phyloP scores from a whole-genome alignment of 2,329 filamentous ascomycete genomes.

The Rutstroemia sp. region DNA sequence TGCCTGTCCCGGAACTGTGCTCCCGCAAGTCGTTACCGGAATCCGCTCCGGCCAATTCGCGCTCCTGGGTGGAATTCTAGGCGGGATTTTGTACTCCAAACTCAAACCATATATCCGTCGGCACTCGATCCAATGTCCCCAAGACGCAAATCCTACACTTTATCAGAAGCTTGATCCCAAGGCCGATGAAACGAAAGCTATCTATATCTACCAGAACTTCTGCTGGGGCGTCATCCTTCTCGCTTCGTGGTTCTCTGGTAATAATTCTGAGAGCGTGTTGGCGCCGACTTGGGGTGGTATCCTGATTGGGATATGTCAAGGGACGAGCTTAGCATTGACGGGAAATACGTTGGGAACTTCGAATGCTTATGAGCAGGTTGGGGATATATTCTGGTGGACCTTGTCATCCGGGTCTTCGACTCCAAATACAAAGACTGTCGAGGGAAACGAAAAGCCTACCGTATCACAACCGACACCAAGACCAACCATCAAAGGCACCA shows the following conservation, averaged over 20 bases:
- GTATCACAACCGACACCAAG: background rate
- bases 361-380: constrained; percentile 52
- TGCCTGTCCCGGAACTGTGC: constrained; percentile 58
- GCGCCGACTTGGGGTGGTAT: constrained; percentile 42
- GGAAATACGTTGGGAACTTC: constrained; percentile 53
- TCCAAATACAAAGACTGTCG: background rate
- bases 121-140: background rate
- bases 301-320: constrained; percentile 50
- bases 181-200: constrained; percentile 2
- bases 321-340: constrained; percentile 46
- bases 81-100: constrained; percentile 42
- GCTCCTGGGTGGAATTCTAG: constrained; percentile 46
- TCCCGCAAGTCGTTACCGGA: constrained; percentile 51
- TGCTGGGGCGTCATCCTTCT: constrained; percentile 13
- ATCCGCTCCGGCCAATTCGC: constrained; percentile 44
- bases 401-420: background rate
- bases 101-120: constrained; percentile 7
- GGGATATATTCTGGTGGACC: constrained; percentile 41
- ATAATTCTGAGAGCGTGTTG: constrained; percentile 8
- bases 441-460: background rate
- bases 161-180: constrained; percentile 12
- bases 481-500: constrained; percentile 23
- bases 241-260: constrained; percentile 7
- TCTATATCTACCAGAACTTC: constrained; percentile 16
- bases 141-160: constrained; percentile 16